Percentiles rank a stretch among this genome's conserved stretches.
Conservation (phyloP, 1,284 basidiomycete genomes). For the Volvariella volvacea region DNA sequence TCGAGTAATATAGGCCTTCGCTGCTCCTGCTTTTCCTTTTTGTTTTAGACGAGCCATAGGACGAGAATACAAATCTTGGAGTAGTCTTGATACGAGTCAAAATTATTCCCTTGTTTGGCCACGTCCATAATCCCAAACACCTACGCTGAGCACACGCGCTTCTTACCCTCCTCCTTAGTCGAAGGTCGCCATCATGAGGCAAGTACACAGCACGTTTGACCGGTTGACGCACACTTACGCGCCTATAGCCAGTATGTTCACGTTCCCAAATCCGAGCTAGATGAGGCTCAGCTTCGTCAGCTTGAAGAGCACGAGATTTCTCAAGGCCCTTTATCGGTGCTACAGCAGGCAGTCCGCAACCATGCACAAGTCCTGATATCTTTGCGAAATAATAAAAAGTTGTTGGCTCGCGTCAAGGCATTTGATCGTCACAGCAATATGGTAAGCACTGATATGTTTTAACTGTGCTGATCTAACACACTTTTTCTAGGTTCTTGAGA, state of each 20-base stretch:
- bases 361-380: slow-evolving; percentile 98
- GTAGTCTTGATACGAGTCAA: no score
- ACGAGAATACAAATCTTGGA: slow-evolving; percentile 8
- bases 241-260: slow-evolving; percentile 86
- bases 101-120: slow-evolving; percentile 22
- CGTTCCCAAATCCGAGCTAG: slow-evolving; percentile 94
- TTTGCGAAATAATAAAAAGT: slow-evolving; percentile 97
- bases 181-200: slow-evolving; percentile 7
- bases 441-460: slow-evolving; percentile 43
- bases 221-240: background rate
- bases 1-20: slow-evolving; percentile 93
- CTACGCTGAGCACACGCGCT: slow-evolving; percentile 7
- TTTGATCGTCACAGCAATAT: slow-evolving; percentile 99
- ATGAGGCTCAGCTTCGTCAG: slow-evolving; percentile 93
- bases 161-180: slow-evolving; percentile 1
- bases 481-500: slow-evolving; percentile 75
- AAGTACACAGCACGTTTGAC: background rate
- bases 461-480: slow-evolving; percentile 2
- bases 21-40: slow-evolving; percentile 89
- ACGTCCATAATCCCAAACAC: no score
- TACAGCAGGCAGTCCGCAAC: slow-evolving; percentile 97
- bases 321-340: slow-evolving; percentile 94
- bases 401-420: slow-evolving; percentile 95
- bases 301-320: slow-evolving; percentile 97
- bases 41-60: slow-evolving; percentile 91